Conservation (phyloP, 192 early-diverging fungal species). For the Ramicandelaber brevisporus region DNA sequence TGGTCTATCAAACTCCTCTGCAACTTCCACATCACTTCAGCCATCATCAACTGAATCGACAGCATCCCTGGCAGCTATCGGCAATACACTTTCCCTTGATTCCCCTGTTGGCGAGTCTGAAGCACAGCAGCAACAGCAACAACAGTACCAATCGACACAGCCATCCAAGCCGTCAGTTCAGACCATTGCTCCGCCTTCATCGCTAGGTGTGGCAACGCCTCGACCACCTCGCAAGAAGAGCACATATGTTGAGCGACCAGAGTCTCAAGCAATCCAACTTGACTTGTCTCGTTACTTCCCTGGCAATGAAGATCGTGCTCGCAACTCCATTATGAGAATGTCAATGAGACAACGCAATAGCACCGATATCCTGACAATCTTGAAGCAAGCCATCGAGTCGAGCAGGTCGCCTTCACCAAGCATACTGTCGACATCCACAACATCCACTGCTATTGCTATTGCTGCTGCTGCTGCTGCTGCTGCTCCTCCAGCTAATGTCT, state of each 20-base stretch:
- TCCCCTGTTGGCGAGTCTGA: background rate
- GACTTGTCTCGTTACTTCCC: slow-evolving; percentile 87
- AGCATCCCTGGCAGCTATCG: background rate
- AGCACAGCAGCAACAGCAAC: slow-evolving; percentile 1
- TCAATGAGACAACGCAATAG: too few species aligned
- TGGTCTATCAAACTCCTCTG: background rate
- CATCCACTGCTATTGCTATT: too few species aligned
- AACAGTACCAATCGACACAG: slow-evolving; percentile 3
- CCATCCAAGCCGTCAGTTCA: slow-evolving; percentile 3
- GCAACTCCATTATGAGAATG: slow-evolving; percentile 21
- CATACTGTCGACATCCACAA: too few species aligned
- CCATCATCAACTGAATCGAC: background rate
- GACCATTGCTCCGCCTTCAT: background rate
- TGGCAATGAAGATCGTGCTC: slow-evolving; percentile 23
- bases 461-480: too few species aligned
- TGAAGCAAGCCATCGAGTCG: too few species aligned
- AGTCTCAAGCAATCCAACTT: slow-evolving; percentile 74
- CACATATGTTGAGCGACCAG: slow-evolving; percentile 65
- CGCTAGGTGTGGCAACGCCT: background rate
- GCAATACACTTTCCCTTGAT: background rate
- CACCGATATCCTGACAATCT: too few species aligned
- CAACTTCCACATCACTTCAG: background rate
- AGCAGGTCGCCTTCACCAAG: too few species aligned
- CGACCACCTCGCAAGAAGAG: slow-evolving; percentile 12
- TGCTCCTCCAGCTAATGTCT: too few species aligned